phyloP scores from a whole-genome alignment of 192 early-diverging fungal genomes.

The Coemansia sp. region DNA sequence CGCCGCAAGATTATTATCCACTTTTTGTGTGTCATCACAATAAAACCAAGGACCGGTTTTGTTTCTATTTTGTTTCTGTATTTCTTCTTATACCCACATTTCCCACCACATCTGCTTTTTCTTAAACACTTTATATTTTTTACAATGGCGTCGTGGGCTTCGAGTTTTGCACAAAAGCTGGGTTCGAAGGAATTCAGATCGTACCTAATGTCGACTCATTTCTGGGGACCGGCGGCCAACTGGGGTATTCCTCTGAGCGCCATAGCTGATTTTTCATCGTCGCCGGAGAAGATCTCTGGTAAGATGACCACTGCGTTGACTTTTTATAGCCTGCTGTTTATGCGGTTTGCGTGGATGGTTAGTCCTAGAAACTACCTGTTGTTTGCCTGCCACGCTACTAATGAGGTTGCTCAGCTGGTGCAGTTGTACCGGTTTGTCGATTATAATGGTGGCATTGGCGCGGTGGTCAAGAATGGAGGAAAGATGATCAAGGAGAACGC shows the following conservation, averaged over 20 bases:
- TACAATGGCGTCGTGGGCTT: constrained; percentile 53
- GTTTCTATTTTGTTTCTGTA: neutral
- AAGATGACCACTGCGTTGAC: constrained; percentile 92
- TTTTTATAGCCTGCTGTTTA: constrained; percentile 88
- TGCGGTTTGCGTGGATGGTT: constrained; percentile 94
- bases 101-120: neutral
- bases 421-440: constrained; percentile 86
- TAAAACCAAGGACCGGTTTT: neutral
- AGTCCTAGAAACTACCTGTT: constrained; percentile 87
- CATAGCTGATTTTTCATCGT: constrained; percentile 87
- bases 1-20: neutral
- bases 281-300: constrained; percentile 86
- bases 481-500: constrained; percentile 34
- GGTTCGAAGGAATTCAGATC: constrained; percentile 65
- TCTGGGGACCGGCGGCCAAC: constrained; percentile 66
- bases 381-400: constrained; percentile 91
- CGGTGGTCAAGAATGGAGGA: neutral
- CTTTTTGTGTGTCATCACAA: neutral
- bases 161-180: constrained; percentile 56
- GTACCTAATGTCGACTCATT: constrained; percentile 68
- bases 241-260: constrained; percentile 97
- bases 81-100: neutral
- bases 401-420: constrained; percentile 83
- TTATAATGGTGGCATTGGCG: constrained; percentile 57
- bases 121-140: neutral